Conservation (phyloP, 148 eudicot genomes). For the Simmondsia chinensis region DNA sequence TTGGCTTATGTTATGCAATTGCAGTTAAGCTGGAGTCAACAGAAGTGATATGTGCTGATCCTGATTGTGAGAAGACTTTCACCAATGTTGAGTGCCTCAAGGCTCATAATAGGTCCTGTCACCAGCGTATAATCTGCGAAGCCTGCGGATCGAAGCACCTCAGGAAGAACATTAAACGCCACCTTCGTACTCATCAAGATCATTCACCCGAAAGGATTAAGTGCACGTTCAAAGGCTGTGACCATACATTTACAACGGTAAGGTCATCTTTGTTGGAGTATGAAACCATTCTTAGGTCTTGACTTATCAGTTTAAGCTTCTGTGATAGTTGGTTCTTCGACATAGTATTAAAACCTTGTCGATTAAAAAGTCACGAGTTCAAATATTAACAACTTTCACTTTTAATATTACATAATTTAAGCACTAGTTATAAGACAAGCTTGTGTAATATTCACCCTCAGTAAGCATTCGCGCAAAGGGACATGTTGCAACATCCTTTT, state of each 20-base stretch:
- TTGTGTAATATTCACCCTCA: too few species aligned
- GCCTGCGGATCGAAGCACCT: conserved; percentile 77
- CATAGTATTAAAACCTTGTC: too few species aligned
- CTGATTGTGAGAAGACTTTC: conserved; percentile 72
- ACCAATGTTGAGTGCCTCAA: conserved; percentile 53
- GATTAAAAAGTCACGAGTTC: too few species aligned
- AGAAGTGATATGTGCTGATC: conserved; percentile 72
- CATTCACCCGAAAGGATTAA: conserved; percentile 29
- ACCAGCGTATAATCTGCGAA: conserved; percentile 59
- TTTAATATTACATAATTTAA: too few species aligned
- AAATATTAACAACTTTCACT: too few species aligned
- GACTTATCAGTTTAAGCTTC: too few species aligned
- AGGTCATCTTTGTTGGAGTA: conserved; percentile 6
- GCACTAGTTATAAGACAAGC: too few species aligned
- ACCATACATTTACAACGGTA: conserved; percentile 64
- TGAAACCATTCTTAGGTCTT: too few species aligned
- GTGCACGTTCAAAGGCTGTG: conserved; percentile 61
- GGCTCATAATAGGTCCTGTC: conserved; percentile 64
- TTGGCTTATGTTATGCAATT: not conserved
- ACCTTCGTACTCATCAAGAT: conserved; percentile 54
- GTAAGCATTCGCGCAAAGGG: too few species aligned
- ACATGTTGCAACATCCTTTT: not conserved
- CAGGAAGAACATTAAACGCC: conserved; percentile 81
- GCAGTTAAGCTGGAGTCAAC: conserved; percentile 64
- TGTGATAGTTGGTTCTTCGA: too few species aligned